Base-by-base conservation (phyloP, 306 rosid genomes). In the Hippophae rhamnoides region DNA sequence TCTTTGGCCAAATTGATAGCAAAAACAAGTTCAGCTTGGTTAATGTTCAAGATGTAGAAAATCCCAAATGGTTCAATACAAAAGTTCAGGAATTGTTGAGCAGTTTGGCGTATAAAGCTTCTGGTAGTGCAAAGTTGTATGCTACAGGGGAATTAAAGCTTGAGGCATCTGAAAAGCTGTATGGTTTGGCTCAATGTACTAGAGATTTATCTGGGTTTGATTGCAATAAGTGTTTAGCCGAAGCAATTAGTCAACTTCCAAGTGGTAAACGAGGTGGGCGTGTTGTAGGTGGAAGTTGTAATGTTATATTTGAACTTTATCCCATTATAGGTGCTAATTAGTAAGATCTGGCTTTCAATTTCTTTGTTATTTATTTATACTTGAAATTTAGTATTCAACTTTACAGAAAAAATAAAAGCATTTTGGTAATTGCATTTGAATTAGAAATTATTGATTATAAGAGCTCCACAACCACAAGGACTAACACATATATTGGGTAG, bases 231-330 rank as follows among this genome's bases (percentile, higher is more conserved):
- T 76, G 78, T 42, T 71, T 76, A 40, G 58, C n/a, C n/a, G 63
- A n/a, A 12, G 68, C 78, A 8, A 57, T 76, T 18, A 51, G 52
- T 4, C 55, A 51, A 13, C 70, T 76, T 57, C 67, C 81, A 3
- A 72, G 56, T 51, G 65, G 61, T 12, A 72, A 65, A 47, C 47
- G 58, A 43, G 81, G 81, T 10, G 78, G 81, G 13, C 69, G 81
- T 25, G 77, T 76, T n/a, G 72, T 76, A 10, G 77, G 74, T 0
- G 81, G 60, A 4, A 76, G 77, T 12, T 76, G 81, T 47, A 67
- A 72, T 31, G 72, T 72, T 41, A 23, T 68, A 50, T 76, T 51
- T 60, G 81, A 76, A 47, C 58, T 60, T 58, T 76, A 76, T 43
- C 77, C 77, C 11, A 72, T 76, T 25, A 74, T 72, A 43, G 66